Evolutionary conservation across 805 yeast genomes (phyloP).

Genomic region (Barnettozyma californica): DNA sequence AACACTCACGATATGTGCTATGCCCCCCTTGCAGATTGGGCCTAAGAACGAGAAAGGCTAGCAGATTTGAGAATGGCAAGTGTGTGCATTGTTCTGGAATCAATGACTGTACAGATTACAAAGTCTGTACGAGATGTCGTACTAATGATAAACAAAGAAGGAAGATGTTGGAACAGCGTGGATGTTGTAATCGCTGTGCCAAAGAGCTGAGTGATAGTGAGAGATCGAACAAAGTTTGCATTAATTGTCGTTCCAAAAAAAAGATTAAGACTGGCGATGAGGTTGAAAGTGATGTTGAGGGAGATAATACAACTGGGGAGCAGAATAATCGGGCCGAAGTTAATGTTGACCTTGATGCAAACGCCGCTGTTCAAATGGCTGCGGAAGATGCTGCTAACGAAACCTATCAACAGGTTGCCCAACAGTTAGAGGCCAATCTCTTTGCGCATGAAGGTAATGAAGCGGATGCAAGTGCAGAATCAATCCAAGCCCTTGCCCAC

Average conservation of each 20-base stretch:
- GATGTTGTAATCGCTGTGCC: slow-evolving; percentile 62
- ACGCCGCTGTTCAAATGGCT: neutral
- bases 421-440: slow-evolving; percentile 21
- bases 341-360: neutral
- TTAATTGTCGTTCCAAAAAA: slow-evolving; percentile 35
- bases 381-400: neutral
- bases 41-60: slow-evolving; percentile 49
- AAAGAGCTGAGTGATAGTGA: slow-evolving; percentile 40
- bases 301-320: slow-evolving; percentile 7
- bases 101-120: slow-evolving; percentile 41
- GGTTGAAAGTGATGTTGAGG: neutral
- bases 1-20: slow-evolving; percentile 47
- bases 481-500: slow-evolving; percentile 7
- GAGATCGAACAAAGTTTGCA: slow-evolving; percentile 50
- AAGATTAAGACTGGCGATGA: slow-evolving; percentile 33
- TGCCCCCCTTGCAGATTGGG: slow-evolving; percentile 57
- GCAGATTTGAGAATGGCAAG: slow-evolving; percentile 55
- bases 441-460: slow-evolving; percentile 16
- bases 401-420: slow-evolving; percentile 11
- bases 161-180: slow-evolving; percentile 48
- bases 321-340: neutral
- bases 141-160: slow-evolving; percentile 55
- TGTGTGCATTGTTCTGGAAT: slow-evolving; percentile 70
- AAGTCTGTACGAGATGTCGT: slow-evolving; percentile 64
- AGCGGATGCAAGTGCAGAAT: neutral